These are phyloP conservation scores for Fusarium concolor DNA, from an alignment of 2,329 filamentous ascomycete species.

Conservation along the genomic window DNA sequence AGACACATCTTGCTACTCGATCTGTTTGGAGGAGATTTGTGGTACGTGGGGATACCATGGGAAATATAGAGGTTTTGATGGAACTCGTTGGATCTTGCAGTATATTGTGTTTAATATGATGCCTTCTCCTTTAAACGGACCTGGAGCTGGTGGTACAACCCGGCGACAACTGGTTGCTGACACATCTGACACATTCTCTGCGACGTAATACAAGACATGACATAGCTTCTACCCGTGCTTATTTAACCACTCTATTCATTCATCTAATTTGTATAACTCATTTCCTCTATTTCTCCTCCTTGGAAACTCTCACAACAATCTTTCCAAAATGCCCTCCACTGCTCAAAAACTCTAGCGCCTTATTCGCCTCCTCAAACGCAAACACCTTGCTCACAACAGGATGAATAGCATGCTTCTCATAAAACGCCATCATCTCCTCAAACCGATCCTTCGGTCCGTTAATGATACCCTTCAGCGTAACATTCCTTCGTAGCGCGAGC, in stretches of 20 bases:
- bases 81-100: too few species aligned
- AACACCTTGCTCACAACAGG: constrained; percentile 63
- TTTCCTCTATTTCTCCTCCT: constrained; percentile 25
- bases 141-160: not conserved
- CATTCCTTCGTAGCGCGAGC: constrained; percentile 59
- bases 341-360: constrained; percentile 65
- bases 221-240: not conserved
- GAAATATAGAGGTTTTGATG: not conserved
- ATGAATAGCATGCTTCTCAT: constrained; percentile 57
- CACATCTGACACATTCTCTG: too few species aligned
- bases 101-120: too few species aligned
- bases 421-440: constrained; percentile 65
- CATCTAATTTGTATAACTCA: not conserved
- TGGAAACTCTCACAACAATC: constrained; percentile 60
- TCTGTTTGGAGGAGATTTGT: not conserved
- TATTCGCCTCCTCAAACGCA: constrained; percentile 57
- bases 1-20: too few species aligned
- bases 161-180: not conserved
- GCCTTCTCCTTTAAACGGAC: too few species aligned
- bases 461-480: constrained; percentile 65
- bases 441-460: constrained; percentile 68
- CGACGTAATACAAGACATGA: not conserved
- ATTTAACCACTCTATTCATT: not conserved
- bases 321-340: constrained; percentile 69
- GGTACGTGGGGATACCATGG: not conserved